These are phyloP conservation scores for Globisporangium polare DNA, from an alignment of 352 stramenopile genomes.

Conservation along the genomic window DNA sequence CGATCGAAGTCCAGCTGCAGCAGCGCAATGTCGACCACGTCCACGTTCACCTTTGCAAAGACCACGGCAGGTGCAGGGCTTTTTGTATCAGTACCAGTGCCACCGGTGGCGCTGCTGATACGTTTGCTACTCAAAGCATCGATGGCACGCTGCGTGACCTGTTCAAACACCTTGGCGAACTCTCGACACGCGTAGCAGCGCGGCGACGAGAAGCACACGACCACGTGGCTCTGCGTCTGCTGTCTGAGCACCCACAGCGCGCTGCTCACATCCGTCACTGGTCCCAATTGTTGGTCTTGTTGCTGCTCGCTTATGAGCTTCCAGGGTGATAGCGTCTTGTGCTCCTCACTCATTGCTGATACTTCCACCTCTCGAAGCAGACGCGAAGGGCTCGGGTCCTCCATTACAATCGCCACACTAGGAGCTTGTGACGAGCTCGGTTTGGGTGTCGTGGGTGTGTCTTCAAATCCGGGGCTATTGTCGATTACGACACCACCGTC, in stretches of 20 bases:
- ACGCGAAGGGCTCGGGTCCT: not conserved
- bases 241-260: slow-evolving; percentile 4
- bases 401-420: not conserved
- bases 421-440: too few relatives aligned
- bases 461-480: not conserved
- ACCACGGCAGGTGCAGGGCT: not conserved
- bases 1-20: slow-evolving; percentile 5
- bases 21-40: slow-evolving; percentile 14
- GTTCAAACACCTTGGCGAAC: slow-evolving; percentile 17
- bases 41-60: slow-evolving; percentile 20
- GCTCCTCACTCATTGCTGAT: not conserved
- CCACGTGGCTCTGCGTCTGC: not conserved
- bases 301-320: slow-evolving; percentile 1
- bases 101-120: not conserved
- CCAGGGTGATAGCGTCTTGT: slow-evolving; percentile 8
- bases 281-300: not conserved
- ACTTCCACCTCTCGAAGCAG: not conserved
- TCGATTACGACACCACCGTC: not conserved
- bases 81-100: not conserved
- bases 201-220: slow-evolving; percentile 20
- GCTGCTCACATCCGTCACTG: not conserved
- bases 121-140: not conserved
- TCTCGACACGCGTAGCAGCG: slow-evolving; percentile 17
- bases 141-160: slow-evolving; percentile 3
- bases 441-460: not conserved